These are phyloP conservation scores for Aureoboletus auriporus DNA, from an alignment of 768 basidiomycete genomes.

Conservation along the genomic window DNA sequence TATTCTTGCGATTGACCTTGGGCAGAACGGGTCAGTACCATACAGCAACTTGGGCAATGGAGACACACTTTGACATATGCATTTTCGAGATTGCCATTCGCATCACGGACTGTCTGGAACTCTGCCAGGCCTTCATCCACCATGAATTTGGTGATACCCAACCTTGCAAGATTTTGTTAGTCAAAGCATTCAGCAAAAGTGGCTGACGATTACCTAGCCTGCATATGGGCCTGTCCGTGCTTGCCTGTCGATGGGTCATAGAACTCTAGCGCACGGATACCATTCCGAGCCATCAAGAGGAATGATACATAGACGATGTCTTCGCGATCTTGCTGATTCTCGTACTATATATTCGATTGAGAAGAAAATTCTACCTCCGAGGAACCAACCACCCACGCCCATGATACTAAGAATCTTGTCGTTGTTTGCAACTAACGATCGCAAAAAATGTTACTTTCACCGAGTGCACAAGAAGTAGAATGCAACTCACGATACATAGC, in stretches of 20 bases:
- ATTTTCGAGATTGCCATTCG: constrained; percentile 58
- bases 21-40: background rate
- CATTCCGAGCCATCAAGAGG: constrained; percentile 83
- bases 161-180: constrained; percentile 33
- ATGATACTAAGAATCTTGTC: constrained; percentile 76
- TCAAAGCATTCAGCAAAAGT: too few relatives aligned
- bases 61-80: constrained; percentile 60
- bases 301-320: constrained; percentile 81
- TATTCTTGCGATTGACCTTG: constrained; percentile 69
- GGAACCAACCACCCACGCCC: constrained; percentile 44
- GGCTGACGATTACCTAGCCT: constrained; percentile 56
- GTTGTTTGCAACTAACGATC: constrained; percentile 61
- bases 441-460: background rate
- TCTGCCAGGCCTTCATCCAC: constrained; percentile 65
- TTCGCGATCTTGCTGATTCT: constrained; percentile 61
- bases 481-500: constrained; percentile 65
- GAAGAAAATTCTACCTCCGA: background rate
- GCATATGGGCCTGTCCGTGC: constrained; percentile 90
- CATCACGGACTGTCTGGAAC: constrained; percentile 63
- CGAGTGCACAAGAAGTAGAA: background rate
- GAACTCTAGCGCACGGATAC: constrained; percentile 73
- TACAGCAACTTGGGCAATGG: background rate
- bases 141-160: constrained; percentile 81
- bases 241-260: constrained; percentile 79
- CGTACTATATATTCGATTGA: constrained; percentile 46